Evolutionary conservation across 192 early-diverging fungal genomes (phyloP).

Genomic region (Oehlia diaphana): DNA sequence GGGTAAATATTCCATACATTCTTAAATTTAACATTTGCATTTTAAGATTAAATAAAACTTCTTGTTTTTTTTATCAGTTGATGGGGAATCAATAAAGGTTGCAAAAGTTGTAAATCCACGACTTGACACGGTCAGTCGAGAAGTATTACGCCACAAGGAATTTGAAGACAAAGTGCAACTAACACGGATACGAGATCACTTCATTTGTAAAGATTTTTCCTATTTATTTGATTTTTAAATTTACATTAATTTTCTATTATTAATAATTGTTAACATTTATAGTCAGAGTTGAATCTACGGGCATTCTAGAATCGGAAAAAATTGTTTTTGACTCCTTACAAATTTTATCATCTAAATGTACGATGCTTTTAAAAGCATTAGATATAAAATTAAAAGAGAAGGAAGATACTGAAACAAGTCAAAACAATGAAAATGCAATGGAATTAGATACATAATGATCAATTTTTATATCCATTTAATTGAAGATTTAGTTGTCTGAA

Average conservation of each 20-base stretch:
- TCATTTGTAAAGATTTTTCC: constrained; percentile 78
- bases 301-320: constrained; percentile 73
- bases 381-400: constrained; percentile 5
- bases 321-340: constrained; percentile 78
- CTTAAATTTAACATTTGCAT: background rate
- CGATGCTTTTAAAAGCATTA: constrained; percentile 64
- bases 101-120: constrained; percentile 87
- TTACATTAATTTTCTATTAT: background rate
- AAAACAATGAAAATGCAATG: background rate
- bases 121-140: constrained; percentile 93
- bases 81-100: constrained; percentile 46
- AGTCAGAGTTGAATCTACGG: constrained; percentile 88
- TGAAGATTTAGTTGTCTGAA: background rate
- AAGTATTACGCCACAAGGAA: constrained; percentile 89
- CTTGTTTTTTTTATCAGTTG: constrained; percentile 32
- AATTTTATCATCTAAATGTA: constrained; percentile 80
- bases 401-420: background rate
- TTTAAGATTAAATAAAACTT: background rate
- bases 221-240: background rate
- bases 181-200: constrained; percentile 92
- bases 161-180: constrained; percentile 89
- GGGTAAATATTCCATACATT: constrained; percentile 29
- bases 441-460: background rate
- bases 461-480: background rate
- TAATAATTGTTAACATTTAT: constrained; percentile 16